phyloP scores from a whole-genome alignment of 2,329 filamentous ascomycete genomes.

The Exserohilum rostratum region DNA sequence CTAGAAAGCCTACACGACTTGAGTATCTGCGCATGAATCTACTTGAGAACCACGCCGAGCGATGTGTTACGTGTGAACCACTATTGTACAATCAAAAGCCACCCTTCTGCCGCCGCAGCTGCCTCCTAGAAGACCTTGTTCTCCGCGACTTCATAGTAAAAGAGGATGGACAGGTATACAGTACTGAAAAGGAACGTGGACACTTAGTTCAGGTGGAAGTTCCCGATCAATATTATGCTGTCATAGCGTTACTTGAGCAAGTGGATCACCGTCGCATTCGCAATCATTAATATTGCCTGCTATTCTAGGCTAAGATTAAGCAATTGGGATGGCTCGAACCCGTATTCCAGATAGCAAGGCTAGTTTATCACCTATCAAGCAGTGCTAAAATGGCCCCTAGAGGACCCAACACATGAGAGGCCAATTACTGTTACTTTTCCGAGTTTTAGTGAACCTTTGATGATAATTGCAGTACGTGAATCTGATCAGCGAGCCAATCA shows the following conservation, averaged over 20 bases:
- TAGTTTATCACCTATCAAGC: too few relatives aligned
- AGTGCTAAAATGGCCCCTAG: too few relatives aligned
- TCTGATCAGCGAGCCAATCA: too few relatives aligned
- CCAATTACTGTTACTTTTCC: too few relatives aligned
- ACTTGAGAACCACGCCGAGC: background rate
- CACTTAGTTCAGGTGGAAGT: background rate
- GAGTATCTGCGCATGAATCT: background rate
- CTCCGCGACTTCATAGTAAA: background rate
- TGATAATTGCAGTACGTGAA: too few relatives aligned
- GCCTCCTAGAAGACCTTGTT: background rate
- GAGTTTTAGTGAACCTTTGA: too few relatives aligned
- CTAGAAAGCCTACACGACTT: background rate
- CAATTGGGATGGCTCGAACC: too few relatives aligned
- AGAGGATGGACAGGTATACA: background rate
- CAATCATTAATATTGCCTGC: too few relatives aligned
- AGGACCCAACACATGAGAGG: too few relatives aligned
- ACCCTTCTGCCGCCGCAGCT: background rate
- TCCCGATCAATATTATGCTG: background rate
- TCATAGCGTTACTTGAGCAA: background rate
- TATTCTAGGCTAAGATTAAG: too few relatives aligned
- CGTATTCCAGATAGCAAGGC: too few relatives aligned
- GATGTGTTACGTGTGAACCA: background rate
- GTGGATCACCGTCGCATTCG: too few relatives aligned
- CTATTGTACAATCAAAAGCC: background rate
- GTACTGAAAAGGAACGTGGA: background rate